phyloP scores from a whole-genome alignment of 768 basidiomycete species.

The Mycena vitilis region DNA sequence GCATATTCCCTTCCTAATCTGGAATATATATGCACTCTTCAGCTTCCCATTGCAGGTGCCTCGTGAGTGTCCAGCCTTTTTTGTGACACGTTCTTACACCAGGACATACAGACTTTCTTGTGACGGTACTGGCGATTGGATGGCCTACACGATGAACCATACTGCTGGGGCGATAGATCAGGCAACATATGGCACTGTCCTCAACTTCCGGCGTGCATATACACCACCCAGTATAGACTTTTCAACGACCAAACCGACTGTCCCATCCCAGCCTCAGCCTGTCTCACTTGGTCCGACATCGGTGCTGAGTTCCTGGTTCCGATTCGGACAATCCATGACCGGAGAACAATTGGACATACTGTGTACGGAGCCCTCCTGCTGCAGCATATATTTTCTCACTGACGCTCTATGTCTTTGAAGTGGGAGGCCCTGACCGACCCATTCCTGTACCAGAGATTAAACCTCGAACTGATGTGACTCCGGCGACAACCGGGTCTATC shows the following conservation, averaged over 20 bases:
- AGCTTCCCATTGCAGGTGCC: slow-evolving; percentile 47
- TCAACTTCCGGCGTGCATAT: slow-evolving; percentile 65
- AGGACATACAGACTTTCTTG: slow-evolving; percentile 49
- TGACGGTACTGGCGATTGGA: slow-evolving; percentile 67
- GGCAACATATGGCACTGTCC: slow-evolving; percentile 67
- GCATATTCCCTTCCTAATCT: slow-evolving; percentile 75
- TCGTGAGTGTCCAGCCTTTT: slow-evolving; percentile 43
- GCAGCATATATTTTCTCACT: background rate
- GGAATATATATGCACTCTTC: slow-evolving; percentile 63
- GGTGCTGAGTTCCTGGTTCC: slow-evolving; percentile 66
- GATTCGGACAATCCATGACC: slow-evolving; percentile 60
- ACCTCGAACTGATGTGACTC: slow-evolving; percentile 25
- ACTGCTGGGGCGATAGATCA: slow-evolving; percentile 48
- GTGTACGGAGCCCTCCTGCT: slow-evolving; percentile 51
- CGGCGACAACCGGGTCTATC: slow-evolving; percentile 41
- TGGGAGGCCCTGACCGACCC: slow-evolving; percentile 75
- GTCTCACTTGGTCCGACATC: slow-evolving; percentile 69
- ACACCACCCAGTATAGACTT: slow-evolving; percentile 66
- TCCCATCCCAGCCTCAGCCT: slow-evolving; percentile 72
- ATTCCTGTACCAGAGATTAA: slow-evolving; percentile 47
- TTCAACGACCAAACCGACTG: slow-evolving; percentile 48
- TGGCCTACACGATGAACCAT: slow-evolving; percentile 54
- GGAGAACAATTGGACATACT: slow-evolving; percentile 72
- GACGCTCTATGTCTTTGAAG: slow-evolving; percentile 46
- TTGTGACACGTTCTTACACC: slow-evolving; percentile 33